Conservation (phyloP, 2,329 filamentous ascomycete genomes). For the Aspergillus terreus region DNA sequence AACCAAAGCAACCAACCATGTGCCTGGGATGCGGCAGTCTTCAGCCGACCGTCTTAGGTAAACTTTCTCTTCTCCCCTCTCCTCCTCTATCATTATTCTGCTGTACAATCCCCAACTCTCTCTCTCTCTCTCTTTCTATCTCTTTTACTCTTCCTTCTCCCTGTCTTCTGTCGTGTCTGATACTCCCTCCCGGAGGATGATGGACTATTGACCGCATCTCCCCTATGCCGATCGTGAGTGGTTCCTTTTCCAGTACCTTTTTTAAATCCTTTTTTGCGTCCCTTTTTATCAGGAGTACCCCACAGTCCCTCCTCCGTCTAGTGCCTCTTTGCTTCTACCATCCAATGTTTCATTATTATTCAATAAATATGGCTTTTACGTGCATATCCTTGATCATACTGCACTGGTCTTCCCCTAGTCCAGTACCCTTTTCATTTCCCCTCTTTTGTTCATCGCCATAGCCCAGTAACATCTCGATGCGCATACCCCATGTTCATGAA, state of each 20-base stretch:
- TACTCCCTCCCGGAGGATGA: neutral
- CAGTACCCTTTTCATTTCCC: neutral
- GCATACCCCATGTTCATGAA: neutral
- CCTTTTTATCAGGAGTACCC: conserved; percentile 1
- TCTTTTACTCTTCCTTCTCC: conserved; percentile 4
- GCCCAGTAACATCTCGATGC: neutral
- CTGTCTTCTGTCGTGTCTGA: neutral
- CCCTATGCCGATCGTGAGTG: conserved; percentile 34
- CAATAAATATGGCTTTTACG: neutral
- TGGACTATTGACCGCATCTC: conserved; percentile 11
- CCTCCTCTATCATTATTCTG: conserved; percentile 10
- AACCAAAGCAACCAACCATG: conserved; percentile 2
- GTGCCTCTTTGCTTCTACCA: neutral
- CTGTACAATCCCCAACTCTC: conserved; percentile 5
- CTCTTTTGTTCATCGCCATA: neutral
- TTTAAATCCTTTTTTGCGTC: conserved; percentile 5
- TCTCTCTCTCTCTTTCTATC: neutral
- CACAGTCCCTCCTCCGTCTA: neutral
- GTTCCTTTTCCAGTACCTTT: conserved; percentile 13
- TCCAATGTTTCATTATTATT: neutral
- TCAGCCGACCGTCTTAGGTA: conserved; percentile 4
- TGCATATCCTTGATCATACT: neutral
- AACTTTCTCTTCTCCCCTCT: conserved; percentile 4
- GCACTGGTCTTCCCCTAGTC: neutral
- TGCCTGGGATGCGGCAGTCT: conserved; percentile 4